phyloP scores from a whole-genome alignment of 345 rosid genomes.

The Kandelia obovata region DNA sequence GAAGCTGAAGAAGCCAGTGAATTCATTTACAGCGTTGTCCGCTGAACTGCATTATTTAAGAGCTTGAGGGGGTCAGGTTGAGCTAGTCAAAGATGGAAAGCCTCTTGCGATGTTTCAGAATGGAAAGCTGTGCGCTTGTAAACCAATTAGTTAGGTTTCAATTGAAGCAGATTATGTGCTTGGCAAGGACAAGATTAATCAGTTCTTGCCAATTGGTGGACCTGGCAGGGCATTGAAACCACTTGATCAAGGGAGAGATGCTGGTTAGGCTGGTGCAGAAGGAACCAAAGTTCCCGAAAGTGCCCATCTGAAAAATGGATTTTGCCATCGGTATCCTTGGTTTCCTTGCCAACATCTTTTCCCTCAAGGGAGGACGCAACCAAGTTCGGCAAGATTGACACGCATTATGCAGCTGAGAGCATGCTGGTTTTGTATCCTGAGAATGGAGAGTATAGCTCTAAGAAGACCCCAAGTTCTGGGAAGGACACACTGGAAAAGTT shows the following conservation, averaged over 20 bases:
- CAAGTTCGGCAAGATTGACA: slow-evolving; percentile 89
- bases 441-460: slow-evolving; percentile 77
- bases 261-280: slow-evolving; percentile 64
- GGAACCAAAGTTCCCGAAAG: slow-evolving; percentile 78
- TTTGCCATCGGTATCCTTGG: slow-evolving; percentile 68
- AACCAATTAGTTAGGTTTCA: slow-evolving; percentile 81
- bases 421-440: slow-evolving; percentile 80
- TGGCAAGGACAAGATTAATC: slow-evolving; percentile 68
- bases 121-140: slow-evolving; percentile 83
- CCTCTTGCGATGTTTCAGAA: slow-evolving; percentile 96
- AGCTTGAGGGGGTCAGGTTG: slow-evolving; percentile 89
- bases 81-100: slow-evolving; percentile 83
- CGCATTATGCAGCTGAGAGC: slow-evolving; percentile 93
- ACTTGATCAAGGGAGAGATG: slow-evolving; percentile 76
- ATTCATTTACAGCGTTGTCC: slow-evolving; percentile 72
- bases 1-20: slow-evolving; percentile 34
- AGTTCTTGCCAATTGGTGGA: slow-evolving; percentile 78
- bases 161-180: slow-evolving; percentile 72
- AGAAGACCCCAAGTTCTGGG: slow-evolving; percentile 87
- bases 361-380: slow-evolving; percentile 83
- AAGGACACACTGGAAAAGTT: slow-evolving; percentile 81
- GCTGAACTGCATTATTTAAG: slow-evolving; percentile 92
- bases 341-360: slow-evolving; percentile 57
- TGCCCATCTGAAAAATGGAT: slow-evolving; percentile 89
- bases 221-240: slow-evolving; percentile 89